Percentiles rank a stretch among this genome's conserved stretches.
Conservation (phyloP, 345 rosid species). For the Geranium brycei region DNA sequence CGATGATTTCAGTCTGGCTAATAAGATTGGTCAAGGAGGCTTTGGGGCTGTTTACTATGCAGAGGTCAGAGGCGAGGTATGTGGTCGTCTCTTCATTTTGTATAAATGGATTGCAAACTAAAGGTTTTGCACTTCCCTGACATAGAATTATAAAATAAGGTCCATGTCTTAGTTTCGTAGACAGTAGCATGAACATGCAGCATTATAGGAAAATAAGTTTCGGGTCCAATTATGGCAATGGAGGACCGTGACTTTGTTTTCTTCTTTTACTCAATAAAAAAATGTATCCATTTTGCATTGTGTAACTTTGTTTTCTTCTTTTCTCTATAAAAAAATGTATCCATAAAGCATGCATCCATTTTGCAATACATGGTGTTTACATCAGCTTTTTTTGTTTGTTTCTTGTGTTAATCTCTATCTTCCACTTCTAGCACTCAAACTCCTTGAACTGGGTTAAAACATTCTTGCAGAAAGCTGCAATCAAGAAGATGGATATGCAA, state of each 20-base stretch:
- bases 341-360: neutral
- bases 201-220: too few species aligned
- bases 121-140: neutral
- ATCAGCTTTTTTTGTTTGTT: too few species aligned
- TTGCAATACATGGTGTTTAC: neutral
- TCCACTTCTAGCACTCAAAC: neutral
- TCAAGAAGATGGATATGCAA: slow-evolving; percentile 98
- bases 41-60: slow-evolving; percentile 89
- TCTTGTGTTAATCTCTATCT: too few species aligned
- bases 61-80: slow-evolving; percentile 85
- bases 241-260: too few species aligned
- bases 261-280: too few species aligned
- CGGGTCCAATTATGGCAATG: too few species aligned
- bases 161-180: too few species aligned
- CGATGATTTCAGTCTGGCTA: slow-evolving; percentile 66
- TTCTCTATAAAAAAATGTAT: too few species aligned
- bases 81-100: slow-evolving; percentile 6
- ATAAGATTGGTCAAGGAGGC: slow-evolving; percentile 89
- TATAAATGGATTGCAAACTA: neutral
- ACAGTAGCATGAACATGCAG: too few species aligned
- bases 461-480: slow-evolving; percentile 73
- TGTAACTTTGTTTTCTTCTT: too few species aligned
- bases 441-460: neutral
- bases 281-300: too few species aligned
- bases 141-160: too few species aligned